Evolutionary conservation across 441 rosid species (phyloP).

Genomic region (Raphanus hybrid): DNA sequence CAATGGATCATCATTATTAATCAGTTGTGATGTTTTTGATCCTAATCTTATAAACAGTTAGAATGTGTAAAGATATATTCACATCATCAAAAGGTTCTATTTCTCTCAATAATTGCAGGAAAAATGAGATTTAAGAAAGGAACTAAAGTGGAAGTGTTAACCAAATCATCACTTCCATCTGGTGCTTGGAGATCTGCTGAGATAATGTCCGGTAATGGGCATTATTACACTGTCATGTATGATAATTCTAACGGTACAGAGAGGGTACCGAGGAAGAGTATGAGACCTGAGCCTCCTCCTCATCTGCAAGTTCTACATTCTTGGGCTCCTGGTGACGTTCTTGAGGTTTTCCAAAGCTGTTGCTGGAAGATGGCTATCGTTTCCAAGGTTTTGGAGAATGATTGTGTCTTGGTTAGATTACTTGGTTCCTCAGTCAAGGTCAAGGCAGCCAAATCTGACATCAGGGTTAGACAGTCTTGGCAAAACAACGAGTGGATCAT

Average conservation of each 20-base stretch:
- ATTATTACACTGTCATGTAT: conserved; percentile 61
- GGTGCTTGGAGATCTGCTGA: conserved; percentile 82
- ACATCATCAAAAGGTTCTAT: no score
- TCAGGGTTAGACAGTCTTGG: conserved; percentile 78
- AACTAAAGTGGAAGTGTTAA: conserved; percentile 73
- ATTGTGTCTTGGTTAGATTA: conserved; percentile 57
- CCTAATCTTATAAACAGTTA: background rate
- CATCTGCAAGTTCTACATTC: conserved; percentile 39
- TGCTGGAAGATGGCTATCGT: conserved; percentile 85
- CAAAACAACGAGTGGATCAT: conserved; percentile 65
- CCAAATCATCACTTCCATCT: conserved; percentile 57
- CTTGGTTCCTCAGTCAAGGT: conserved; percentile 69
- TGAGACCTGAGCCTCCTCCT: conserved; percentile 84
- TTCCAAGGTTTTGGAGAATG: conserved; percentile 52
- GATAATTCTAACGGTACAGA: conserved; percentile 41
- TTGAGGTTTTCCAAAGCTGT: conserved; percentile 67
- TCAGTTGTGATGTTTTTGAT: no score
- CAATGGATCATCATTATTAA: background rate
- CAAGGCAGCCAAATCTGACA: conserved; percentile 51
- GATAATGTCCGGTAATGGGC: conserved; percentile 74
- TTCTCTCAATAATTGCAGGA: conserved; percentile 28
- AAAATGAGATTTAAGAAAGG: conserved; percentile 70
- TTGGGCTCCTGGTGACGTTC: conserved; percentile 78
- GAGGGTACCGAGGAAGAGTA: conserved; percentile 60
- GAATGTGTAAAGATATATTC: background rate